Percentiles rank a stretch among this genome's conserved stretches.
These are phyloP conservation scores for Wickerhamiella brachini DNA, from an alignment of 805 yeast genomes.

Conservation along the genomic window DNA sequence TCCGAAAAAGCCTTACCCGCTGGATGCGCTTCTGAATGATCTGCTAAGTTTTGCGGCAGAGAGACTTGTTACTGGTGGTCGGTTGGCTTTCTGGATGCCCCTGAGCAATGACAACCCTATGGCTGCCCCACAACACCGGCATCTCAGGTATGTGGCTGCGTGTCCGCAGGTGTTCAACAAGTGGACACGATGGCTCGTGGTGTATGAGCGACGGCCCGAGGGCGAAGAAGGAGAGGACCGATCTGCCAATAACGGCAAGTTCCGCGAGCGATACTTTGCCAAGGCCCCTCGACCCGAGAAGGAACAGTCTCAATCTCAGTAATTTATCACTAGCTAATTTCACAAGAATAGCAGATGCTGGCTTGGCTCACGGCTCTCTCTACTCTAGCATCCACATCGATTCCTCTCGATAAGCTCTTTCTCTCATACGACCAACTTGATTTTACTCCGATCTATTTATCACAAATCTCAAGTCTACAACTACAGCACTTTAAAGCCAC, in stretches of 20 bases:
- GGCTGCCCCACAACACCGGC: constrained; percentile 53
- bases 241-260: constrained; percentile 37
- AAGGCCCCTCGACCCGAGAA: constrained; percentile 31
- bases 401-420: too few relatives aligned
- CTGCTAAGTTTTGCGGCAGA: constrained; percentile 57
- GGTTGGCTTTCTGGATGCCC: constrained; percentile 96
- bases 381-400: too few relatives aligned
- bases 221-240: constrained; percentile 29
- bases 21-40: constrained; percentile 67
- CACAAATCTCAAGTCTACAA: too few relatives aligned
- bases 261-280: constrained; percentile 63
- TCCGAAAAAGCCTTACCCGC: constrained; percentile 80
- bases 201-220: constrained; percentile 48
- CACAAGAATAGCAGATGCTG: too few relatives aligned
- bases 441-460: too few relatives aligned
- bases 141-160: constrained; percentile 53
- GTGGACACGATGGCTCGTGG: constrained; percentile 83
- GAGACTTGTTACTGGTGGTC: constrained; percentile 58
- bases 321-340: too few relatives aligned
- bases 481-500: too few relatives aligned
- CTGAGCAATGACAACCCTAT: constrained; percentile 71
- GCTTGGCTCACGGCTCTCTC: too few relatives aligned
- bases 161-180: constrained; percentile 81
- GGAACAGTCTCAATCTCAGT: not conserved
- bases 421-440: too few relatives aligned